phyloP scores from a whole-genome alignment of 495 filamentous ascomycete genomes.

The Copromyces sp. region DNA sequence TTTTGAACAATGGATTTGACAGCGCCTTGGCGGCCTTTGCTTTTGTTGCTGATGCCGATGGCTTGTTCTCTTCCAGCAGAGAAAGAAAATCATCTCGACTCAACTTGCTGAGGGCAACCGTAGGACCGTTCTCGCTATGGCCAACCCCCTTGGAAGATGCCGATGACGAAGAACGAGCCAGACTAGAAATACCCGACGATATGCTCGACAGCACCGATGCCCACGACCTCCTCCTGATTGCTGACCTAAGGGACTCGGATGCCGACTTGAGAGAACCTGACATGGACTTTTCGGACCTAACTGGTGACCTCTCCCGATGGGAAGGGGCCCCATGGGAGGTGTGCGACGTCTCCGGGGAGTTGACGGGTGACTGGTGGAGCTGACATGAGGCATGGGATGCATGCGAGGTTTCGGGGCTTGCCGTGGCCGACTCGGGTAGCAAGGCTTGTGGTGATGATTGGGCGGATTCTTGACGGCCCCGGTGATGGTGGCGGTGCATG shows the following conservation, averaged over 20 bases:
- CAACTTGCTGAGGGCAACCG: conserved; percentile 22
- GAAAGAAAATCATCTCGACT: conserved; percentile 22
- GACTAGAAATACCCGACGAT: conserved; percentile 23
- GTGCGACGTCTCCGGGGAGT: conserved; percentile 9
- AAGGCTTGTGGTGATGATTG: neutral
- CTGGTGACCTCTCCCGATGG: conserved; percentile 17
- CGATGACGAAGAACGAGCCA: conserved; percentile 23
- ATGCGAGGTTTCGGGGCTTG: neutral
- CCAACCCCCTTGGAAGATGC: conserved; percentile 19
- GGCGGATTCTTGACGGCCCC: neutral
- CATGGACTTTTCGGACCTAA: conserved; percentile 12
- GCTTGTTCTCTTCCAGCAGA: conserved; percentile 19
- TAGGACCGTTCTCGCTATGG: conserved; percentile 13
- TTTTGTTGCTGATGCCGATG: neutral
- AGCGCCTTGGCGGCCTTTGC: neutral
- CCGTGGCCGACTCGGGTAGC: neutral
- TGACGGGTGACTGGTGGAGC: conserved; percentile 6
- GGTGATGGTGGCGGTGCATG: neutral
- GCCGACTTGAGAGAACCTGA: conserved; percentile 18
- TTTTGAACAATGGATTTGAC: conserved; percentile 2
- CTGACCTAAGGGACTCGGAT: conserved; percentile 16
- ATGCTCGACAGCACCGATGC: conserved; percentile 26
- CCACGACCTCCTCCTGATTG: conserved; percentile 23
- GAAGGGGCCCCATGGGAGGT: neutral
- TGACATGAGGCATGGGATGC: neutral